phyloP scores from a whole-genome alignment of 257 asterid genomes.

The Avicennia marina region DNA sequence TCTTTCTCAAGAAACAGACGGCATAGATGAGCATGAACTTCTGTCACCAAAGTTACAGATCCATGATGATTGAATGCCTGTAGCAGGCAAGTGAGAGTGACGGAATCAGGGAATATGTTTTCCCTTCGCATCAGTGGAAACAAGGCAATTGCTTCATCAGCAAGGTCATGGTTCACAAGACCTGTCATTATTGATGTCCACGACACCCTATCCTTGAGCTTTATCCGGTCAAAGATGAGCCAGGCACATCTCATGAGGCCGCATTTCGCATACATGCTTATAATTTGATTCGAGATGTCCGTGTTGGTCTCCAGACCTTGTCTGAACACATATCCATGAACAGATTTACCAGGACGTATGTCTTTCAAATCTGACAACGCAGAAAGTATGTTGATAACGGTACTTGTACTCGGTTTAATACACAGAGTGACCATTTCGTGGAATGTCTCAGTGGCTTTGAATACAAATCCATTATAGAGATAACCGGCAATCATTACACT shows the following conservation, averaged over 20 bases:
- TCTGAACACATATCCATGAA: slow-evolving; percentile 42
- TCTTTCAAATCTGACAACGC: slow-evolving; percentile 30
- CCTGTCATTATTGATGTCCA: slow-evolving; percentile 56
- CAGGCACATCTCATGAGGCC: slow-evolving; percentile 26
- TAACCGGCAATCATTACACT: slow-evolving; percentile 50
- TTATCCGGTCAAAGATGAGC: slow-evolving; percentile 28
- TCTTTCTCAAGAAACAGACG: slow-evolving; percentile 29
- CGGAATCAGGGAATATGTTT: slow-evolving; percentile 34
- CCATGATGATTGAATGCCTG: slow-evolving; percentile 46
- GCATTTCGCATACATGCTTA: slow-evolving; percentile 36
- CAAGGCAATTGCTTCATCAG: slow-evolving; percentile 32
- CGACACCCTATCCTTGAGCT: slow-evolving; percentile 37
- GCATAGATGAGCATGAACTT: slow-evolving; percentile 38
- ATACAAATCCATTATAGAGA: slow-evolving; percentile 32
- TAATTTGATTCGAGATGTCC: slow-evolving; percentile 42
- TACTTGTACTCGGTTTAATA: slow-evolving; percentile 34
- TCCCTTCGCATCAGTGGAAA: slow-evolving; percentile 43
- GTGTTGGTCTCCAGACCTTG: slow-evolving; percentile 34
- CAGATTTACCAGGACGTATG: slow-evolving; percentile 21
- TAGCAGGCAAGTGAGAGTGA: slow-evolving; percentile 41
- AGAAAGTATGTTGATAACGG: slow-evolving; percentile 39
- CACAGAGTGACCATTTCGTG: slow-evolving; percentile 25
- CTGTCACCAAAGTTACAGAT: slow-evolving; percentile 26
- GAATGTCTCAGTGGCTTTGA: slow-evolving; percentile 31
- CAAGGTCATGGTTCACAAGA: slow-evolving; percentile 25